These are phyloP conservation scores for Tolypocladium tundrense DNA, from an alignment of 2,329 filamentous ascomycete species.

Conservation along the genomic window DNA sequence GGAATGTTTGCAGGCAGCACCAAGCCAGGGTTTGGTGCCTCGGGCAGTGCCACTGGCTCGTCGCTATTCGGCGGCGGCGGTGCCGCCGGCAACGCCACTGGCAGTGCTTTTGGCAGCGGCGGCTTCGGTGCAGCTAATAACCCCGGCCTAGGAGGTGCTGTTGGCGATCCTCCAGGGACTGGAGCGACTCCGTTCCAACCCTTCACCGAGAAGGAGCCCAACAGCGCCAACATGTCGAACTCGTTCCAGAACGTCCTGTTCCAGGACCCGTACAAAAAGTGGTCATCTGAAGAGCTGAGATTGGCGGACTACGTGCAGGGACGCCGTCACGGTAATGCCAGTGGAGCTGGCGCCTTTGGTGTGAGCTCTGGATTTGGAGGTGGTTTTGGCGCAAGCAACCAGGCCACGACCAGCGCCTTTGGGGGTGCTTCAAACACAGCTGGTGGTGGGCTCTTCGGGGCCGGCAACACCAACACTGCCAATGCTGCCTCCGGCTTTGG, in stretches of 20 bases:
- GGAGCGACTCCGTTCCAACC: conserved; percentile 58
- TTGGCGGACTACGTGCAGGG: conserved; percentile 84
- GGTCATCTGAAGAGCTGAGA: conserved; percentile 76
- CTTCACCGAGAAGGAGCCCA: conserved; percentile 62
- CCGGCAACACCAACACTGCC: conserved; percentile 16
- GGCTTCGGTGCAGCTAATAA: conserved; percentile 35
- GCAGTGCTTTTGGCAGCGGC: conserved; percentile 20
- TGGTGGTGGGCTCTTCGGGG: conserved; percentile 26
- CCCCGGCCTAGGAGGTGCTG: conserved; percentile 39
- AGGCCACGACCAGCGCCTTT: conserved; percentile 29
- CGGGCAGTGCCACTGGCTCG: conserved; percentile 23
- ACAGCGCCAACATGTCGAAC: conserved; percentile 37
- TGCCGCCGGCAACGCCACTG: conserved; percentile 18
- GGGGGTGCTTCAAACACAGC: conserved; percentile 24
- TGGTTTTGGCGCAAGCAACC: conserved; percentile 34
- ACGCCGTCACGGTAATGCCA: conserved; percentile 71
- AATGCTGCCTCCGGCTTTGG: conserved; percentile 13
- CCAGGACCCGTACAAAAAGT: conserved; percentile 75
- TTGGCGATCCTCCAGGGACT: conserved; percentile 58
- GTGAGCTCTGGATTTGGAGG: conserved; percentile 42
- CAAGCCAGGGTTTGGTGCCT: conserved; percentile 41
- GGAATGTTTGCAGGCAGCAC: conserved; percentile 40
- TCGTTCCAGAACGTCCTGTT: conserved; percentile 74
- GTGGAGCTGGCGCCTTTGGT: conserved; percentile 79
- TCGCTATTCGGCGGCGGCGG: conserved; percentile 36